Conservation (phyloP, 2,329 filamentous ascomycete species). For the Nakataea oryzae region DNA sequence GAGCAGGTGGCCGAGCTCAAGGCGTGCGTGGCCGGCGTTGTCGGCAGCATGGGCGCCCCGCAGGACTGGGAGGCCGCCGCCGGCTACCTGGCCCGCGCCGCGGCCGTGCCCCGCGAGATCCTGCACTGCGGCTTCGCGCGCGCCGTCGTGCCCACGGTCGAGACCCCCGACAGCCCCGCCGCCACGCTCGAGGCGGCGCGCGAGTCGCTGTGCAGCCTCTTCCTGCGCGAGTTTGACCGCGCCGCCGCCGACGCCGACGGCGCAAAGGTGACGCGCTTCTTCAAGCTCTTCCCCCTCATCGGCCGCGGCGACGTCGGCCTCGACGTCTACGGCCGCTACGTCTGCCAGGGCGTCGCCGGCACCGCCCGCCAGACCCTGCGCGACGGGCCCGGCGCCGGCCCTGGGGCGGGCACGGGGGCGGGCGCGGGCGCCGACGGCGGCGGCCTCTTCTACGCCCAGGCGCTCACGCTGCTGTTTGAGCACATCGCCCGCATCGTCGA, state of each 20-base stretch:
- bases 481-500: constrained; percentile 97
- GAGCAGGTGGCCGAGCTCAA: constrained; percentile 97
- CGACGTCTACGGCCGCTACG: constrained; percentile 91
- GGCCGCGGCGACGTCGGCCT: constrained; percentile 79
- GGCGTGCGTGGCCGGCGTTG: constrained; percentile 86
- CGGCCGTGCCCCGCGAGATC: constrained; percentile 70
- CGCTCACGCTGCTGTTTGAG: constrained; percentile 86
- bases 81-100: constrained; percentile 74
- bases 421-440: constrained; percentile 42
- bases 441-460: constrained; percentile 83
- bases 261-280: constrained; percentile 85
- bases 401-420: too few species aligned
- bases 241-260: constrained; percentile 82
- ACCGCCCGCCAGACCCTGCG: constrained; percentile 74
- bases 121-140: constrained; percentile 79
- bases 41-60: constrained; percentile 92
- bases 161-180: constrained; percentile 85
- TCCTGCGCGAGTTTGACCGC: constrained; percentile 89
- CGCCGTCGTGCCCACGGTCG: constrained; percentile 86
- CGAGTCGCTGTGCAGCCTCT: constrained; percentile 81
- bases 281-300: constrained; percentile 94
- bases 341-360: constrained; percentile 86
- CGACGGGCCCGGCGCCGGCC: constrained; percentile 47
- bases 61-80: constrained; percentile 98
- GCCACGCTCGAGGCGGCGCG: constrained; percentile 79